These are phyloP conservation scores for Lepraria neglecta DNA, from an alignment of 495 filamentous ascomycete genomes.

Conservation along the genomic window DNA sequence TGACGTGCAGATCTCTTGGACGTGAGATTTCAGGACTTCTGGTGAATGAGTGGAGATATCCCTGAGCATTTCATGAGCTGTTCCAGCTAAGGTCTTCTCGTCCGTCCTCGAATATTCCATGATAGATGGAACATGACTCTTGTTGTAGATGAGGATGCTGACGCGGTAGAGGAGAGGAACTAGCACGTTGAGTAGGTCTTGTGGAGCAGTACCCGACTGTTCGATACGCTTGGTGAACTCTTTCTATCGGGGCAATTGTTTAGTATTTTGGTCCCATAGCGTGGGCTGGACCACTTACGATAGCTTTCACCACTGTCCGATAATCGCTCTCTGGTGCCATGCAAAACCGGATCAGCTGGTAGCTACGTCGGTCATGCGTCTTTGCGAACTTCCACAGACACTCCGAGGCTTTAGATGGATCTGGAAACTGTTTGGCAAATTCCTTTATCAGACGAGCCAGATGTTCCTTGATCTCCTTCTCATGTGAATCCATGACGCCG, in stretches of 20 bases:
- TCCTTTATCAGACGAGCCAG: conserved; percentile 62
- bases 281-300: conserved; percentile 36
- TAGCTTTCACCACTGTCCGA: conserved; percentile 77
- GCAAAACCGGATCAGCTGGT: conserved; percentile 79
- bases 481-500: conserved; percentile 69
- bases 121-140: conserved; percentile 84
- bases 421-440: conserved; percentile 67
- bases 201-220: conserved; percentile 47
- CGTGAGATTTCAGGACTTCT: conserved; percentile 82
- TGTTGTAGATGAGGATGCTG: conserved; percentile 81
- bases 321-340: conserved; percentile 87
- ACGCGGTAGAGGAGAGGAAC: conserved; percentile 78
- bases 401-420: conserved; percentile 54
- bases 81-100: conserved; percentile 63
- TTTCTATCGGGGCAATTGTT: conserved; percentile 38
- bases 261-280: not conserved
- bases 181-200: conserved; percentile 65
- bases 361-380: conserved; percentile 80
- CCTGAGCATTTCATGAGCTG: conserved; percentile 85
- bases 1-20: conserved; percentile 83
- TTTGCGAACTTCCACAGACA: conserved; percentile 90
- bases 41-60: conserved; percentile 87
- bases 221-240: conserved; percentile 81
- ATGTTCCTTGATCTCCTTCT: conserved; percentile 58
- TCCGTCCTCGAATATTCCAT: conserved; percentile 80